Evolutionary conservation across 495 filamentous ascomycete species (phyloP).

Genomic region (Platismatia glauca): DNA sequence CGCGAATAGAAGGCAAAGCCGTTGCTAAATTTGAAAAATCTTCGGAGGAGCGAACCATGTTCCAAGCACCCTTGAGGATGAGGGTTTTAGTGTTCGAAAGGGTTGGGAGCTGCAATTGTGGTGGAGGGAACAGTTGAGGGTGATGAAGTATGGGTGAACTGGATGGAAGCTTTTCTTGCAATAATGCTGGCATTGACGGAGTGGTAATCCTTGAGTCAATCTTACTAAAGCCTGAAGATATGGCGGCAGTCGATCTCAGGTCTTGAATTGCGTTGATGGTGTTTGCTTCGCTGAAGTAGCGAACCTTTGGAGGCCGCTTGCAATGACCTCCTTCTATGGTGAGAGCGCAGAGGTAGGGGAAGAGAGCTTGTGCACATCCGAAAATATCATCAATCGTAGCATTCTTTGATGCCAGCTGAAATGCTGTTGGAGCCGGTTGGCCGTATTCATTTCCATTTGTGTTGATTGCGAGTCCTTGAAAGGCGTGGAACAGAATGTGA

Average conservation of each 20-base stretch:
- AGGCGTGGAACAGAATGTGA: conserved; percentile 5
- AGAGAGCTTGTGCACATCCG: conserved; percentile 44
- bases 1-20: conserved; percentile 55
- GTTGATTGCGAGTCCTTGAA: conserved; percentile 17
- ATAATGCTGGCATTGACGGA: background rate
- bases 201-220: background rate
- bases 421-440: conserved; percentile 22
- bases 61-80: conserved; percentile 67
- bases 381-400: conserved; percentile 62
- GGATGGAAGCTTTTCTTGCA: background rate
- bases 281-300: conserved; percentile 39
- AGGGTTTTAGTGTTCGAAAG: conserved; percentile 48
- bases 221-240: background rate
- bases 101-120: conserved; percentile 27
- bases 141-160: background rate
- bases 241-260: background rate
- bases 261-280: background rate
- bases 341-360: conserved; percentile 52
- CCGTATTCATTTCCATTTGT: conserved; percentile 24
- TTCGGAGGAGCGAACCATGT: conserved; percentile 56
- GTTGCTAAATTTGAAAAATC: conserved; percentile 51
- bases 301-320: conserved; percentile 57
- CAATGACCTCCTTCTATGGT: conserved; percentile 71
- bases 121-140: background rate
- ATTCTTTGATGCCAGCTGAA: conserved; percentile 51